Base-by-base conservation (phyloP, 805 yeast genomes). In the Schwanniomyces sp. region DNA sequence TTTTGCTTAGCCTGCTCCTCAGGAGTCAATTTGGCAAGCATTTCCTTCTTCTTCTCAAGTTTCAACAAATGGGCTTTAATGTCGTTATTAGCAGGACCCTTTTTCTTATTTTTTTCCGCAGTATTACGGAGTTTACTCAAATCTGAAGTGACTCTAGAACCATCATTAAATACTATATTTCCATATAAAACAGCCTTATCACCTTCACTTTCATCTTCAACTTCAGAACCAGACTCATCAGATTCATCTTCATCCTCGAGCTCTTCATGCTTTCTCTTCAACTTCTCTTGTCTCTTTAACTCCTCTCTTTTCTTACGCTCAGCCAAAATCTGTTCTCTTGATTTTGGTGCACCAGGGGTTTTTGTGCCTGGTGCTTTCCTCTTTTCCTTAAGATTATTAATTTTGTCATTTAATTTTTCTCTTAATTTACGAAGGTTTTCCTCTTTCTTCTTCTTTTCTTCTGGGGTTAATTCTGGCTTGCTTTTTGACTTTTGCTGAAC, bases 301-400 rank as follows among this genome's bases (percentile, higher is more conserved):
- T 76, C 80, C 44, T 72, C 76, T 51, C 74, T 76, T 43, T 60
- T 62, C 52, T 74, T 73, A 51, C 96, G 80, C 55, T 83, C 87
- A 32, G 78, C 83, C 45, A 88, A 69, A 43, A 88, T 83, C 37
- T 86, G 91, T 55, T 90, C 95, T 66, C 97, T 78, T 9, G 92
- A 88, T 49, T 84, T 78, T 12, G 91, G 91, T 0, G 96, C 94
- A 21, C 97, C 96, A 4, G 78, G 74, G 4, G 76, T 82, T 40
- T 82, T 85, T 1, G 91, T 72, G 1, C 98, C 98, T 0, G 95
- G 94, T 1, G 98, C 99, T 59, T 86, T 91, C 63, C 99, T 83
- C 67, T 81, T 86, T 46, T 85, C 91, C 55, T 84, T 82, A 70
- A 94, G 59, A 7, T 69, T 70, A 47, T 73, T 79, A 53, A 94